Evolutionary conservation across 805 yeast genomes (phyloP), one percentile per base, ranked within the genome.

Genomic region (Ogataea henricii): DNA sequence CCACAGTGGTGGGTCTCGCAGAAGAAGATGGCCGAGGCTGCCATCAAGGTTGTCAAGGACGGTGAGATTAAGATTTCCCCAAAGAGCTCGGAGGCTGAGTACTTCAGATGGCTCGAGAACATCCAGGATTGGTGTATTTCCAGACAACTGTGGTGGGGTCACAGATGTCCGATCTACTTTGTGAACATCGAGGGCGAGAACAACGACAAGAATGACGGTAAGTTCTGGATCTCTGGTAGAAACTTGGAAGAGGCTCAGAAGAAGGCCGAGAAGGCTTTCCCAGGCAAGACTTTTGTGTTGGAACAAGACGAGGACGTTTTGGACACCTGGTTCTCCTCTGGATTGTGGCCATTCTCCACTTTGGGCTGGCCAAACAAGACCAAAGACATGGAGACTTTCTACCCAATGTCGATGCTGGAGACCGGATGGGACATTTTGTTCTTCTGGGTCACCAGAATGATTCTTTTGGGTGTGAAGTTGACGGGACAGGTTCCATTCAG

Each of bases 1-100:
- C 99, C 99, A 52, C 99, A 94, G 76, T 94, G 99, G 99, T 94
- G 97, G 97, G 97, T 94, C 56, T 74, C 88, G 52, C 97, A 91
- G 73, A 78, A 77, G 61, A 87, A 83, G 48, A 87, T 89, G 87
- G 99, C 98, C 44, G 74, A 77, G 55, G 89, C 79, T 51, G 97
- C 96, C 48, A 83, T 91, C 58, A 76, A 81, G 45, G 97, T 89
- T 46, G 97, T 92, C 51, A 82, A 80, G 69, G 75, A 77, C 30
- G 97, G 97, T 56, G 81, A 82, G 45, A 79, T 92, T 61, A 80
- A 81, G 46, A 89, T 94, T 62, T 73, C 83, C 46, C 99, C 99
- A 58, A 85, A 87, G 70, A 74, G 91, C 17, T 90, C 97, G 12
- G 96, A 90, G 73, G 81, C 86, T 53, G 99, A 94, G 72, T 94